These are phyloP conservation scores for Asterophora lycoperdoides DNA, from an alignment of 768 basidiomycete species.

Conservation along the genomic window DNA sequence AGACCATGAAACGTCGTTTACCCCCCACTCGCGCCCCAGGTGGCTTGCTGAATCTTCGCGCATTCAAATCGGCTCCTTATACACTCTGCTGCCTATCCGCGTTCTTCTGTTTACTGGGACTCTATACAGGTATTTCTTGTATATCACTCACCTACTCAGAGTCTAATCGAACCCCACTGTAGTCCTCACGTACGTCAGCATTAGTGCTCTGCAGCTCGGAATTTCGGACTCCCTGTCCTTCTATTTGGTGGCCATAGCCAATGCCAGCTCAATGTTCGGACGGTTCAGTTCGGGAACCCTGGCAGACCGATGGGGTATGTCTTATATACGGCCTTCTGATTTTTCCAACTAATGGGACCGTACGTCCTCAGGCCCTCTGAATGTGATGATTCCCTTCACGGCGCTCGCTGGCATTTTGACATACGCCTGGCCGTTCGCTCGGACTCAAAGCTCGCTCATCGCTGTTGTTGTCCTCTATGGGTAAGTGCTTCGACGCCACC, in stretches of 20 bases:
- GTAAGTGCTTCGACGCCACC: slow-evolving; percentile 24
- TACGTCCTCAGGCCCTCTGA: slow-evolving; percentile 49
- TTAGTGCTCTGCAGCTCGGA: slow-evolving; percentile 49
- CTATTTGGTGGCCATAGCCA: slow-evolving; percentile 66
- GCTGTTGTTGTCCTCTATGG: slow-evolving; percentile 61
- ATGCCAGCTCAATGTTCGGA: slow-evolving; percentile 60
- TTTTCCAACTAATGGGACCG: not conserved
- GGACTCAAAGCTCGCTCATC: slow-evolving; percentile 40
- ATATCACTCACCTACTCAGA: slow-evolving; percentile 2
- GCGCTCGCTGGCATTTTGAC: slow-evolving; percentile 53
- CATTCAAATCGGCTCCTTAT: slow-evolving; percentile 52
- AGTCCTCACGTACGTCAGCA: slow-evolving; percentile 68
- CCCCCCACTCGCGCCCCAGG: slow-evolving; percentile 50
- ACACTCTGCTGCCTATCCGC: slow-evolving; percentile 54
- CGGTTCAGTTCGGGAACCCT: slow-evolving; percentile 50
- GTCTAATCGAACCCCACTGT: slow-evolving; percentile 29
- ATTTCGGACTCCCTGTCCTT: slow-evolving; percentile 48
- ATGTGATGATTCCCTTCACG: slow-evolving; percentile 64
- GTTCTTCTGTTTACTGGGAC: slow-evolving; percentile 57
- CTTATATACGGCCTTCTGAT: slow-evolving; percentile 13
- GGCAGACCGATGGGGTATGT: slow-evolving; percentile 50
- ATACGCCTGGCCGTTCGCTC: slow-evolving; percentile 67
- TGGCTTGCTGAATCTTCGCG: slow-evolving; percentile 51
- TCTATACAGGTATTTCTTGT: slow-evolving; percentile 53
- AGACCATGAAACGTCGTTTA: slow-evolving; percentile 47